Conservation (phyloP, 2,329 filamentous ascomycete species). For the Colletotrichum noveboracense region DNA sequence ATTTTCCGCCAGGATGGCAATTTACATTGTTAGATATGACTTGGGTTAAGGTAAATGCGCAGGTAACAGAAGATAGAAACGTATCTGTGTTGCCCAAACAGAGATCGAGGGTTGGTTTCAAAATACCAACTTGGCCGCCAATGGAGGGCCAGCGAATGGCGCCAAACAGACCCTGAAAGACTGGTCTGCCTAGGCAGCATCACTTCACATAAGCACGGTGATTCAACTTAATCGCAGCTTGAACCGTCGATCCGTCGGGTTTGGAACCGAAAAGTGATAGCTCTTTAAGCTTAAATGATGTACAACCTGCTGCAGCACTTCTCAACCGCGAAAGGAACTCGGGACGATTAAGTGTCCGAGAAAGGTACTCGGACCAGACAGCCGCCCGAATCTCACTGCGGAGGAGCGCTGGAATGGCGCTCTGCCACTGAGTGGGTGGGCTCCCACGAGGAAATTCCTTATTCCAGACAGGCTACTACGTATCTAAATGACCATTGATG, state of each 20-base stretch:
- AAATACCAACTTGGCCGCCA: neutral
- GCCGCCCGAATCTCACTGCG: neutral
- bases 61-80: too few species aligned
- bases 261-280: neutral
- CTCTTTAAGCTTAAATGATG: neutral
- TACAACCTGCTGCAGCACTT: neutral
- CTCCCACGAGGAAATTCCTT: fast-evolving
- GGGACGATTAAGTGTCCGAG: neutral
- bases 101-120: too few species aligned
- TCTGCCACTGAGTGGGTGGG: neutral
- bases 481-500: neutral
- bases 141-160: fast-evolving
- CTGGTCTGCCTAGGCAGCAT: neutral
- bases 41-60: neutral
- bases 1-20: neutral
- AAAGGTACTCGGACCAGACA: neutral
- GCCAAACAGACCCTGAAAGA: neutral
- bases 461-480: neutral
- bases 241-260: neutral
- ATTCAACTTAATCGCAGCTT: neutral
- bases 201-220: neutral
- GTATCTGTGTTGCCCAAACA: too few species aligned
- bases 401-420: neutral
- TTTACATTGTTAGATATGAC: neutral
- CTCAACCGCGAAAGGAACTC: neutral